These are phyloP conservation scores for Tricharina praecox DNA, from an alignment of 495 filamentous ascomycete species.

Conservation along the genomic window DNA sequence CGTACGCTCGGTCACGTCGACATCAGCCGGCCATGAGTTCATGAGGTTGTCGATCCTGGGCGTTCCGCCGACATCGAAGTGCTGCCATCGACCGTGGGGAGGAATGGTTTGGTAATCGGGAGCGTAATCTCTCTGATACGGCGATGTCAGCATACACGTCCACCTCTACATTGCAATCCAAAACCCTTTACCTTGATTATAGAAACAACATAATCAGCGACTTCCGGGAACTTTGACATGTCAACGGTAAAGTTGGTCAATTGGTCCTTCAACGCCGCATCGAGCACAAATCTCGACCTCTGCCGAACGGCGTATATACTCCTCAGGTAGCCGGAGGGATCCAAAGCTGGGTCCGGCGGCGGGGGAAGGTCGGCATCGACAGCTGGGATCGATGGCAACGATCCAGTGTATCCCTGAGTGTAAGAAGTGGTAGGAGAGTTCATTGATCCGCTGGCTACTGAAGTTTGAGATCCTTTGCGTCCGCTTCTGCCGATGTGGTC, in stretches of 20 bases:
- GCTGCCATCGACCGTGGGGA: conserved; percentile 74
- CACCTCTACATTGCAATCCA: too few species aligned
- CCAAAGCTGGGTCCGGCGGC: conserved; percentile 73
- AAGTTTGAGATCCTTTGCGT: conserved; percentile 38
- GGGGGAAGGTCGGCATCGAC: conserved; percentile 66
- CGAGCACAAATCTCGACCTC: conserved; percentile 50
- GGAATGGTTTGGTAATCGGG: conserved; percentile 74
- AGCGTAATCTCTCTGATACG: conserved; percentile 62
- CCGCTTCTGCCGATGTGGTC: conserved; percentile 33
- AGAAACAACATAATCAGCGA: conserved; percentile 78
- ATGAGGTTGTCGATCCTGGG: conserved; percentile 61
- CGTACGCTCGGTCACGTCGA: conserved; percentile 55
- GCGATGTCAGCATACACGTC: conserved; percentile 4
- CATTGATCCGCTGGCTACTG: conserved; percentile 27
- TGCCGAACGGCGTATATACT: conserved; percentile 83
- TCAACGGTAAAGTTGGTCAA: conserved; percentile 87
- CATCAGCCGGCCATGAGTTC: conserved; percentile 41
- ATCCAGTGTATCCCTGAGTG: conserved; percentile 13
- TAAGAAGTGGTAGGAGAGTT: conserved; percentile 21
- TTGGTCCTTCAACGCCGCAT: conserved; percentile 61
- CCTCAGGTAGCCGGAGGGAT: conserved; percentile 80
- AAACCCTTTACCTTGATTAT: conserved; percentile 71
- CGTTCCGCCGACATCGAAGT: conserved; percentile 69
- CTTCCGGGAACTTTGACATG: conserved; percentile 68
- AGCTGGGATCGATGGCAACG: conserved; percentile 28